Evolutionary conservation across 73 alveolate species (phyloP).

Genomic region (Paramecium caudatum): DNA sequence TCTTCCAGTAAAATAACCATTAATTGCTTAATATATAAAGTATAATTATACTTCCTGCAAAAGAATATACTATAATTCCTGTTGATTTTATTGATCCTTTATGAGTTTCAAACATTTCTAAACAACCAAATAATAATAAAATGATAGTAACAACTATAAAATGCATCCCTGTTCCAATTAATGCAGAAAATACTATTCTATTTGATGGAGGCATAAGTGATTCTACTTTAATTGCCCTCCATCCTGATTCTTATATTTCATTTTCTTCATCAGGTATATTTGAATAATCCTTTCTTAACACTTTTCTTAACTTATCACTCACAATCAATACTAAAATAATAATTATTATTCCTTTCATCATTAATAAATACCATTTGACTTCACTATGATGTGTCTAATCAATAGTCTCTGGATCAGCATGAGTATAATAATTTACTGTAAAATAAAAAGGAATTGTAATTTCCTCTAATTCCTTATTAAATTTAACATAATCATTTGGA

Average conservation of each 20-base stretch:
- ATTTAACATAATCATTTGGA: background rate
- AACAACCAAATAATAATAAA: conserved; percentile 43
- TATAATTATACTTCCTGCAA: conserved; percentile 58
- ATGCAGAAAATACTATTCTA: conserved; percentile 65
- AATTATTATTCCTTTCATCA: conserved; percentile 5
- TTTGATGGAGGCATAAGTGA: conserved; percentile 74
- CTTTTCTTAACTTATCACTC: background rate
- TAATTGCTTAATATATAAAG: background rate
- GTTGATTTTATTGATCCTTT: conserved; percentile 65
- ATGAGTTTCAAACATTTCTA: conserved; percentile 61
- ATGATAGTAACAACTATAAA: conserved; percentile 11
- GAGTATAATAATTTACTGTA: background rate
- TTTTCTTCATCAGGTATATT: conserved; percentile 65
- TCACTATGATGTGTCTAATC: conserved; percentile 3
- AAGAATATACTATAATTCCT: conserved; percentile 68
- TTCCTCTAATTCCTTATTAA: background rate
- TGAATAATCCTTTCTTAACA: background rate
- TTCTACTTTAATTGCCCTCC: conserved; percentile 67
- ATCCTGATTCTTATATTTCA: conserved; percentile 30
- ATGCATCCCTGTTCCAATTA: conserved; percentile 70
- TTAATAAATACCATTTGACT: conserved; percentile 23
- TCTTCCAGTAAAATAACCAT: conserved; percentile 73
- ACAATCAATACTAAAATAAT: background rate
- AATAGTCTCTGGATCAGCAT: no score
- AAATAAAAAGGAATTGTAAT: background rate